phyloP scores from a whole-genome alignment of 2,329 filamentous ascomycete genomes.

The Ceratocystis alfenasii region DNA sequence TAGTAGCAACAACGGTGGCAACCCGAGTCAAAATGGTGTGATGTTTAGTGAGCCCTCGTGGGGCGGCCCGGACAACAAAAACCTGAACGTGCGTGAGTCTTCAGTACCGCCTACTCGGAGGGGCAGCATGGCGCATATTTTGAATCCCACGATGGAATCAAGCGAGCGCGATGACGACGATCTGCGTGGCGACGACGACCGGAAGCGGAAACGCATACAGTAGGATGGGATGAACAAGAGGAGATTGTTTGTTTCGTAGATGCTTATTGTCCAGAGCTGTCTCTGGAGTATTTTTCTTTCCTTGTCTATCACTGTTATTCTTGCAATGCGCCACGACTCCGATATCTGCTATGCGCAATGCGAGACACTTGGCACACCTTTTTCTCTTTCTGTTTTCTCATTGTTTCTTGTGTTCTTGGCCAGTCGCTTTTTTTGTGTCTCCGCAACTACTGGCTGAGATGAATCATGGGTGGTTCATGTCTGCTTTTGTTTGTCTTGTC shows the following conservation, averaged over 20 bases:
- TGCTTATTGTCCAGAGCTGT: background rate
- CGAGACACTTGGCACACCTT: background rate
- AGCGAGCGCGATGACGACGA: slow-evolving; percentile 44
- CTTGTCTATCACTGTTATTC: slow-evolving; percentile 1
- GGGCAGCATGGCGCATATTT: slow-evolving; percentile 51
- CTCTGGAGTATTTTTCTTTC: background rate
- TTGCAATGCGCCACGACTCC: background rate
- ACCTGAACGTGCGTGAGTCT: slow-evolving; percentile 41
- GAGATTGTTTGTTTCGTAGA: too few species aligned
- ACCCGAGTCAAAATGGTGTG: slow-evolving; percentile 29
- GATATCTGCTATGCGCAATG: background rate
- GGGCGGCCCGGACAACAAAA: slow-evolving; percentile 40
- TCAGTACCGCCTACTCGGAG: slow-evolving; percentile 46
- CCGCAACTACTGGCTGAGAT: background rate
- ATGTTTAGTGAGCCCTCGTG: slow-evolving; percentile 45
- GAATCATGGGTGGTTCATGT: background rate
- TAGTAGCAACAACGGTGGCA: slow-evolving; percentile 21
- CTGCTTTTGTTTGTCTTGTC: background rate
- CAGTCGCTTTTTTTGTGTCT: background rate
- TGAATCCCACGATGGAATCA: slow-evolving; percentile 47
- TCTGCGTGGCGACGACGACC: slow-evolving; percentile 45
- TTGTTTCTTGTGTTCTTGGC: background rate
- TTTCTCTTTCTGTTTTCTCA: background rate
- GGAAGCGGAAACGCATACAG: slow-evolving; percentile 50
- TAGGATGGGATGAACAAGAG: slow-evolving; percentile 25